These are phyloP conservation scores for Kickxella alabastrina DNA, from an alignment of 192 early-diverging fungal genomes.

Conservation along the genomic window DNA sequence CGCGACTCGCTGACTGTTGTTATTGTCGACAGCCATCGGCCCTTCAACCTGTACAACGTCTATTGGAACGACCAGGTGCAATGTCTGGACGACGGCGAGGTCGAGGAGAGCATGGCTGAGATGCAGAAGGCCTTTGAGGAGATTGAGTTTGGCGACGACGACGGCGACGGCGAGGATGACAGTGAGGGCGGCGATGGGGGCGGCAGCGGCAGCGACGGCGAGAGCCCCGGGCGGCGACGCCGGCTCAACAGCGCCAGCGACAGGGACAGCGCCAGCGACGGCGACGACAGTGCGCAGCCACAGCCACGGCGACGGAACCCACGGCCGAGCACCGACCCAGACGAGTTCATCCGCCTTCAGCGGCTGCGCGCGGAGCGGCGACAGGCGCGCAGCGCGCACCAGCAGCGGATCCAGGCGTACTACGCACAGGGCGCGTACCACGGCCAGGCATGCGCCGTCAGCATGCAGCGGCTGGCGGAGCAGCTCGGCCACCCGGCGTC, in stretches of 20 bases:
- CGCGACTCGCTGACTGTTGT: slow-evolving; percentile 63
- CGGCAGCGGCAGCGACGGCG: slow-evolving; percentile 4
- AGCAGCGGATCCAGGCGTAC: slow-evolving; percentile 64
- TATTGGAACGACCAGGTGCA: slow-evolving; percentile 73
- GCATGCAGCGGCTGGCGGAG: slow-evolving; percentile 67
- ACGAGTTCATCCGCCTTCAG: slow-evolving; percentile 48
- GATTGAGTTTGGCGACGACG: slow-evolving; percentile 33
- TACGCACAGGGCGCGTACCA: slow-evolving; percentile 76
- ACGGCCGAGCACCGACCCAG: slow-evolving; percentile 34
- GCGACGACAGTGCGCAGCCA: too few species aligned
- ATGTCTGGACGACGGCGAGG: slow-evolving; percentile 83
- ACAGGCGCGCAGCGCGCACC: slow-evolving; percentile 35
- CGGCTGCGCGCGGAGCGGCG: slow-evolving; percentile 24
- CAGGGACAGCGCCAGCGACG: neutral
- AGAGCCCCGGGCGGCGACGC: slow-evolving; percentile 9
- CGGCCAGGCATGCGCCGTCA: slow-evolving; percentile 69
- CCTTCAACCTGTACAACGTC: slow-evolving; percentile 79
- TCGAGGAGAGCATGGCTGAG: slow-evolving; percentile 62
- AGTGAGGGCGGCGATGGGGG: slow-evolving; percentile 4
- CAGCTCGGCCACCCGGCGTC: slow-evolving; percentile 66
- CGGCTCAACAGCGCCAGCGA: slow-evolving; percentile 7
- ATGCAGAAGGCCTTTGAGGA: slow-evolving; percentile 65
- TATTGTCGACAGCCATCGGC: slow-evolving; percentile 85
- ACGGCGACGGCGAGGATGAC: slow-evolving; percentile 10
- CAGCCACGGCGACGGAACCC: slow-evolving; percentile 4